Evolutionary conservation across 305 asterid species (phyloP).

Genomic region (Fraxinus dipetala): DNA sequence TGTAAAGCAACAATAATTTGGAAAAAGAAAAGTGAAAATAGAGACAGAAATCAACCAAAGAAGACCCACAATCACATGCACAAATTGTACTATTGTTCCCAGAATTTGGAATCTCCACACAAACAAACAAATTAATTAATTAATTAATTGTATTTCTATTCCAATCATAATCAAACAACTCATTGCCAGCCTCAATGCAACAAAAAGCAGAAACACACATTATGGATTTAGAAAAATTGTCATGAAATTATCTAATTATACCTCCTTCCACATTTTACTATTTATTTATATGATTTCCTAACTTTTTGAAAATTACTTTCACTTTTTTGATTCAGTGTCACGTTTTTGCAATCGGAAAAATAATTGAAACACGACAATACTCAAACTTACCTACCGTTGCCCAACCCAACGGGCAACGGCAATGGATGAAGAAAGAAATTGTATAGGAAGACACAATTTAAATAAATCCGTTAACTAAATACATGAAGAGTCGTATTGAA

Average conservation of each 20-base stretch:
- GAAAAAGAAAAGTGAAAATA: conserved; percentile 2
- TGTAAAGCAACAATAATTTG: background rate
- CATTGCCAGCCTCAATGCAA: background rate
- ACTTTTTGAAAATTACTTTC: background rate
- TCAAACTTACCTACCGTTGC: background rate
- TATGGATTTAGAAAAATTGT: background rate
- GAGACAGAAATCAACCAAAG: conserved; percentile 7
- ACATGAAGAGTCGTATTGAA: background rate
- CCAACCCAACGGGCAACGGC: background rate
- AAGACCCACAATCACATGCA: conserved; percentile 9
- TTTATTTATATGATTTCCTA: background rate
- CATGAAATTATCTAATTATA: background rate
- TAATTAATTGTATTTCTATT: background rate
- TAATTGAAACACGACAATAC: background rate
- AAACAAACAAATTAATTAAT: background rate
- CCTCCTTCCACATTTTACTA: background rate
- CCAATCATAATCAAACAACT: conserved; percentile 1
- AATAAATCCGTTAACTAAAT: background rate
- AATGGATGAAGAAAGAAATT: background rate
- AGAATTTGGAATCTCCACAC: background rate
- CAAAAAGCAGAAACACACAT: background rate
- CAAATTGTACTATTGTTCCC: background rate
- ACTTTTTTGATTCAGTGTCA: background rate
- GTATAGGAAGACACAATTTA: background rate
- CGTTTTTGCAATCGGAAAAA: background rate